Conservation (phyloP, 139 green algal genomes). For the Volvox africanus region DNA sequence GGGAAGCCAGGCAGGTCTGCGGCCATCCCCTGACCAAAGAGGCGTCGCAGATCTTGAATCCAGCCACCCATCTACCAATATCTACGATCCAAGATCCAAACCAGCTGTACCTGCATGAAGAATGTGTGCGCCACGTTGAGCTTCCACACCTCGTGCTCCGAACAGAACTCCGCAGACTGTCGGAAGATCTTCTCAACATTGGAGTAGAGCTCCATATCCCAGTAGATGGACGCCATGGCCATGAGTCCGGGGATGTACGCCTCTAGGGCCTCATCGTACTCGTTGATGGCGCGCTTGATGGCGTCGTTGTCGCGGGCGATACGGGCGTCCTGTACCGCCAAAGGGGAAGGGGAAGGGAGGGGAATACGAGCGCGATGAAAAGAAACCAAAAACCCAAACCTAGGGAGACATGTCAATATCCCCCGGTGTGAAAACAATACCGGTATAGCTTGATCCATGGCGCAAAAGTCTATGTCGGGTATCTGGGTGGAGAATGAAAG, state of each 20-base stretch:
- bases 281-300: conserved; percentile 80
- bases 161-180: conserved; percentile 88
- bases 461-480: too few species aligned
- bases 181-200: conserved; percentile 83
- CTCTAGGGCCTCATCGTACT: conserved; percentile 91
- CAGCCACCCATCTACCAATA: too few species aligned
- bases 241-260: conserved; percentile 85
- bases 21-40: too few species aligned
- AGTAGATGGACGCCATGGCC: conserved; percentile 87
- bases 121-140: conserved; percentile 92
- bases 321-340: conserved; percentile 66
- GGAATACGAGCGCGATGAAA: not conserved
- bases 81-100: too few species aligned
- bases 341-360: not conserved
- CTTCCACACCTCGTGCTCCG: conserved; percentile 87
- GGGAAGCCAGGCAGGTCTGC: too few species aligned
- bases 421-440: too few species aligned
- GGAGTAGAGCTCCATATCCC: conserved; percentile 84
- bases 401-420: too few species aligned
- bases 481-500: too few species aligned
- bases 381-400: too few species aligned
- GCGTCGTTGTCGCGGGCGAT: conserved; percentile 76
- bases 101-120: conserved; percentile 82
- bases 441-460: too few species aligned
- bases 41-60: too few species aligned